Base-by-base conservation (phyloP, 164 flowering plant genomes). In the Sedum album region DNA sequence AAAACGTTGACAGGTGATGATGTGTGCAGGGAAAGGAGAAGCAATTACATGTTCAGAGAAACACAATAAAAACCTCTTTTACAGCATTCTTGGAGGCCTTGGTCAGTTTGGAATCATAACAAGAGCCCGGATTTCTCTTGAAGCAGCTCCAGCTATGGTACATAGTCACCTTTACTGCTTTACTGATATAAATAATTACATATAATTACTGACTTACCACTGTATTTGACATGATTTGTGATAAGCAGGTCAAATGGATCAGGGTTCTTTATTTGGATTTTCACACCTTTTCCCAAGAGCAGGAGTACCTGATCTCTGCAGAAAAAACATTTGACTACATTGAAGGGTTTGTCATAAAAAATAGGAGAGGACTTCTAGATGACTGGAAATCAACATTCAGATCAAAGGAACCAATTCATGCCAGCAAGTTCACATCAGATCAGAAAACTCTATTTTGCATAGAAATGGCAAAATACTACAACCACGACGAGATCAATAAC, bases 331-430 rank as follows among this genome's bases (percentile, higher is more conserved):
- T 83, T 31, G 84, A 83, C 66, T 85, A 85, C 39, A 60, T 85
- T 31, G 89, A 85, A 79, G 89, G 89, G 4, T 79, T 83, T 66
- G 85, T 83, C 31, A 80, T 82, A 30, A 78, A 80, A 67, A 79
- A 83, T 75, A 76, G 79, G 70, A 82, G 83, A 1, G 82, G 83
- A 30, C 82, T 82, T 31, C 46, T 82, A 17, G 77, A 83, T 60
- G 78, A 83, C 68, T 80, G 86, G 87, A 79, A 83, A 72, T 81
- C 83, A 44, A 76, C 82, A 17, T 85, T 85, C 77, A 77, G 71
- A 66, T 82, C 84, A 21, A 76, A 78, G 71, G 83, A 84, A 65
- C 82, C 84, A 31, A 78, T 78, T 31, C 84, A 79, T 63, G 88
- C 86, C 49, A 79, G 83, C 70, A 77, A 78, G 60, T 82, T 82